Evolutionary conservation across 345 rosid genomes (phyloP).

Genomic region (Microcos paniculata): DNA sequence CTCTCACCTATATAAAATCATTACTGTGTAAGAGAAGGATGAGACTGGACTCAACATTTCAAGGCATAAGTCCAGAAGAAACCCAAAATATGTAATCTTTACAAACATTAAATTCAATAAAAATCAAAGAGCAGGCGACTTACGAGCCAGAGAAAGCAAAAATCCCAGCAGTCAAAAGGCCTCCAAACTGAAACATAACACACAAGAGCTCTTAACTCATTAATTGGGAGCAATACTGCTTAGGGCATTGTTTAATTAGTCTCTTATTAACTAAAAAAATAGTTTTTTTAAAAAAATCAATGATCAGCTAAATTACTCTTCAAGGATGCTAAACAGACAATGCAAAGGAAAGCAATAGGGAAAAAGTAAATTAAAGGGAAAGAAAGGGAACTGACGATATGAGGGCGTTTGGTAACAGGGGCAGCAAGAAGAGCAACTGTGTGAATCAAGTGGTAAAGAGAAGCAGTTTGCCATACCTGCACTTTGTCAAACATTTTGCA

Average conservation of each 20-base stretch:
- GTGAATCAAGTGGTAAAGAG: slow-evolving; percentile 89
- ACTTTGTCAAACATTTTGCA: slow-evolving; percentile 9
- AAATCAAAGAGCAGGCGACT: slow-evolving; percentile 32
- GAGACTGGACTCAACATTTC: neutral
- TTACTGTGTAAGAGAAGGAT: neutral
- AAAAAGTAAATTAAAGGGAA: neutral
- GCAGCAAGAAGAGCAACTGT: slow-evolving; percentile 86
- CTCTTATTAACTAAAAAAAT: neutral
- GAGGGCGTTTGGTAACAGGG: slow-evolving; percentile 67
- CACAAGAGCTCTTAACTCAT: neutral
- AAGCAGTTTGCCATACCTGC: slow-evolving; percentile 95
- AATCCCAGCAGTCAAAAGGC: slow-evolving; percentile 83
- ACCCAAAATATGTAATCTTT: neutral
- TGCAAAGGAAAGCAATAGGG: neutral
- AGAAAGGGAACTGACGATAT: slow-evolving; percentile 45
- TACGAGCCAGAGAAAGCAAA: slow-evolving; percentile 86
- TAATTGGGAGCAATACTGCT: neutral
- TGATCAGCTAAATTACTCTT: neutral
- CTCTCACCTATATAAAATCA: neutral
- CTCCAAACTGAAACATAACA: slow-evolving; percentile 69
- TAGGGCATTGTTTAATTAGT: neutral
- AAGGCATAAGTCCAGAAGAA: no score
- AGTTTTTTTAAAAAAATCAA: neutral
- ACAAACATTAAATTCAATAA: neutral
- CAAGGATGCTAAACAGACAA: neutral